Percentiles rank a stretch among this genome's conserved stretches.
Evolutionary conservation across 2,329 filamentous ascomycete species (phyloP).

Genomic region (Calonectria montana): DNA sequence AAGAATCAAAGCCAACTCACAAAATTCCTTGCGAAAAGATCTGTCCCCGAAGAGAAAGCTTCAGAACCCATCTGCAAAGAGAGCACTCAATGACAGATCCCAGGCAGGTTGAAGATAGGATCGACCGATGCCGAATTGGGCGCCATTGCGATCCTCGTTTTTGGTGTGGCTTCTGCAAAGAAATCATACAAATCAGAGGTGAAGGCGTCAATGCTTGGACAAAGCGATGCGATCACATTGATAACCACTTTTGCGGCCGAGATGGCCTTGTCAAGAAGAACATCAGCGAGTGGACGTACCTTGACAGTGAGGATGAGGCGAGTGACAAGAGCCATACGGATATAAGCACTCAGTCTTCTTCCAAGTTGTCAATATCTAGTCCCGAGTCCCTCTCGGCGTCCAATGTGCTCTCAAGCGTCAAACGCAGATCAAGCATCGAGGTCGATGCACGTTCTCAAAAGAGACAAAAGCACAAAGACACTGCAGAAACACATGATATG

Average conservation of each 20-base stretch:
- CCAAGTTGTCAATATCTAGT: slow-evolving; percentile 11
- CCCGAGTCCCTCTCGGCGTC: slow-evolving; percentile 3
- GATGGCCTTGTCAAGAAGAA: slow-evolving; percentile 48
- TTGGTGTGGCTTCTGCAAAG: slow-evolving; percentile 88
- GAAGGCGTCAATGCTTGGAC: slow-evolving; percentile 63
- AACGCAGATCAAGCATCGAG: slow-evolving; percentile 18
- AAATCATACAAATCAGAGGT: slow-evolving; percentile 62
- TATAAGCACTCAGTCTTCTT: slow-evolving; percentile 1
- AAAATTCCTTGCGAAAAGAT: slow-evolving; percentile 64
- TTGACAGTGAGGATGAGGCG: slow-evolving; percentile 41
- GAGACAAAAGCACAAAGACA: slow-evolving; percentile 23
- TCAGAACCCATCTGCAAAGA: slow-evolving; percentile 69
- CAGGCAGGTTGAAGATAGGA: slow-evolving; percentile 52
- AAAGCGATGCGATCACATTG: slow-evolving; percentile 76
- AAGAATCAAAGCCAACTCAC: slow-evolving; percentile 45
- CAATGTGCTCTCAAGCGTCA: neutral
- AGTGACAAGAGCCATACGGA: neutral
- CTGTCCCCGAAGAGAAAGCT: slow-evolving; percentile 68
- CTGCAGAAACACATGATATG: slow-evolving; percentile 24
- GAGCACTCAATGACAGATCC: slow-evolving; percentile 56
- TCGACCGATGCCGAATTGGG: slow-evolving; percentile 70
- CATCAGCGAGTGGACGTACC: slow-evolving; percentile 67
- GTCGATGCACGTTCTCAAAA: slow-evolving; percentile 16
- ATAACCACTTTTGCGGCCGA: slow-evolving; percentile 73
- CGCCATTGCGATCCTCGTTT: slow-evolving; percentile 74